Base-by-base conservation (phyloP, 768 basidiomycete genomes). In the Pulveroboletus sp. region DNA sequence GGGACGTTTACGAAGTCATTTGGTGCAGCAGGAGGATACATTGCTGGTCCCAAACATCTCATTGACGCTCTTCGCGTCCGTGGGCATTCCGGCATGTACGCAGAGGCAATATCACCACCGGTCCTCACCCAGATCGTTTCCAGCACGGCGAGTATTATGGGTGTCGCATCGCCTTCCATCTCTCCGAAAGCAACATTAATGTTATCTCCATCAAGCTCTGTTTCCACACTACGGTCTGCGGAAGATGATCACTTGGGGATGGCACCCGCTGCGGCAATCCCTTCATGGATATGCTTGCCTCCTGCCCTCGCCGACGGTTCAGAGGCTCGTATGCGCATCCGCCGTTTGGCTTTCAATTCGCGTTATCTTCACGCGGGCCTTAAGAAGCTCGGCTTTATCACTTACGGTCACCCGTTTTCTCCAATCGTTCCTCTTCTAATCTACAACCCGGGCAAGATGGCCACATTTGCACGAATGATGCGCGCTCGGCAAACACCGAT, bases 1-100 rank as follows among this genome's bases (percentile, higher is more conserved):
- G 96, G 96, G 43, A 99, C 96, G 0, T 96, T 99, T 69, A 99
- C 95, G 24, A 92, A 91, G 68, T 91, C 89, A 0, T 94, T 94
- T 61, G 92, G 91, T 47, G 89, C 93, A 1, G 87, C 93, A 0
- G 95, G 95, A 40, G 95, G 96, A 3, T 98, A 98, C 71, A 85
- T 99, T 54, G 79, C 94, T 4, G 94, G 93, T 7, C 82, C 72
- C 58, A 93, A 90, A 61, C 67, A 73, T 2, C 73, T 95, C 52
- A 86, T 98, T 56, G 85, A 92, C 57, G 76, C 83, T 6, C 77
- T 99, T 8, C 89, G 94, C 12, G 61, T 93, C 21, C 78, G 81
- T 40, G 89, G 89, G 1, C 85, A 95, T 65, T 81, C 90, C 0
- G 85, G 87, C 30, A 67, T 82, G 18, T 97, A 98, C 62, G 88